These are phyloP conservation scores for Dactylorhiza incarnata DNA, from an alignment of 106 monocot species.

Conservation along the genomic window DNA sequence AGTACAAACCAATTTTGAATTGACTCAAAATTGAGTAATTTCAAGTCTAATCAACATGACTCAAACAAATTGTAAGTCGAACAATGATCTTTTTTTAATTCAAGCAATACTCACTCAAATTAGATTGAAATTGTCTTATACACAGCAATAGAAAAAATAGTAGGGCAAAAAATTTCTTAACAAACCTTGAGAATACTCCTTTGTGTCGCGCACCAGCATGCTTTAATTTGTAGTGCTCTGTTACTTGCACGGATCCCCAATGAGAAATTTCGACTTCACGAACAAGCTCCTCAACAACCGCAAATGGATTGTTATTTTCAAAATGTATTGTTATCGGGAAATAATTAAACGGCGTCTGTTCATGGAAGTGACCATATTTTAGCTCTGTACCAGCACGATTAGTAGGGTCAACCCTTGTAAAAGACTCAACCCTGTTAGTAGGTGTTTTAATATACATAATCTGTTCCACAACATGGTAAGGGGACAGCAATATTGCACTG, in stretches of 20 bases:
- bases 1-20: no score
- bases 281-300: conserved; percentile 81
- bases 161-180: neutral
- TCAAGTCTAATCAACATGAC: no score
- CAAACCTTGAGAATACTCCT: conserved; percentile 83
- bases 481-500: conserved; percentile 65
- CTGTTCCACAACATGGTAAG: conserved; percentile 62
- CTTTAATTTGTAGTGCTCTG: conserved; percentile 58
- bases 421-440: conserved; percentile 59
- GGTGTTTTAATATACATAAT: conserved; percentile 57
- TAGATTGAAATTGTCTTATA: neutral
- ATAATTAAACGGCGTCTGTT: conserved; percentile 54
- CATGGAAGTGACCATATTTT: conserved; percentile 58
- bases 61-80: no score
- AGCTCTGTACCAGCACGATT: conserved; percentile 52
- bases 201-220: conserved; percentile 83
- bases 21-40: no score
- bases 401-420: conserved; percentile 56
- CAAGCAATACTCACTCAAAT: no score
- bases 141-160: neutral
- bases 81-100: no score
- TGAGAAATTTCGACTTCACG: conserved; percentile 76
- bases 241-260: conserved; percentile 77
- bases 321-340: conserved; percentile 71
- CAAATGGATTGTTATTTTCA: conserved; percentile 83